Percentiles rank a stretch among this genome's conserved stretches.
Conservation (phyloP, 2,329 filamentous ascomycete genomes). For the Colletotrichum godetiae region DNA sequence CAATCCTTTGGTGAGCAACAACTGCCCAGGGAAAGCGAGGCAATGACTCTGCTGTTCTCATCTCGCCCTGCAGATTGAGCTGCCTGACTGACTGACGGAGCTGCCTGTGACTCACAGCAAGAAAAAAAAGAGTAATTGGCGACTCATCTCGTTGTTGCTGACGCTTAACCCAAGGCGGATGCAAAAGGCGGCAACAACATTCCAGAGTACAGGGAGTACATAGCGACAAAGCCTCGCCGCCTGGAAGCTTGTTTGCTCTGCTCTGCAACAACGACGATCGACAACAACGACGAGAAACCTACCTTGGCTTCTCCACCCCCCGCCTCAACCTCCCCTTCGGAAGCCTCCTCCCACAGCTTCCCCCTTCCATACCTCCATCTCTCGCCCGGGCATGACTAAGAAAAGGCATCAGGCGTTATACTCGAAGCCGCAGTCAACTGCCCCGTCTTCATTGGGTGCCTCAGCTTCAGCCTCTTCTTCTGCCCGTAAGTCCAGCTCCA, state of each 20-base stretch:
- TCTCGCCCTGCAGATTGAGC: neutral
- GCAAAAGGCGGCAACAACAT: slow-evolving; percentile 8
- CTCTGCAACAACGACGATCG: neutral
- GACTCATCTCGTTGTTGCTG: slow-evolving; percentile 12
- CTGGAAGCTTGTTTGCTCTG: slow-evolving; percentile 22
- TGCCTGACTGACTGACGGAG: neutral
- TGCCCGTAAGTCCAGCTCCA: slow-evolving; percentile 25
- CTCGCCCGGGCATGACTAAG: slow-evolving; percentile 67
- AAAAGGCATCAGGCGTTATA: slow-evolving; percentile 67
- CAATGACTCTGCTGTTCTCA: slow-evolving; percentile 9
- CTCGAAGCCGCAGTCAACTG: slow-evolving; percentile 69
- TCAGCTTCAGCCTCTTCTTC: slow-evolving; percentile 33
- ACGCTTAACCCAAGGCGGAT: slow-evolving; percentile 1
- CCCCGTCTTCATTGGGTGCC: slow-evolving; percentile 43
- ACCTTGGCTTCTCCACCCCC: neutral
- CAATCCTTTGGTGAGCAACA: slow-evolving; percentile 4
- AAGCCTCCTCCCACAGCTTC: neutral
- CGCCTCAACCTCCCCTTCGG: neutral
- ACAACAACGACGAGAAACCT: neutral
- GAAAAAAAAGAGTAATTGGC: too few species aligned
- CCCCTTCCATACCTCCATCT: slow-evolving; percentile 1
- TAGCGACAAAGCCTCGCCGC: slow-evolving; percentile 27
- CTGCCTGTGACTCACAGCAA: slow-evolving; percentile 24
- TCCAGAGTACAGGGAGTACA: slow-evolving; percentile 8
- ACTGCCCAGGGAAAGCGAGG: neutral